Evolutionary conservation across 2,329 filamentous ascomycete genomes (phyloP), one percentile per base, ranked within the genome.

Genomic region (Myriosclerotinia scirpicola): DNA sequence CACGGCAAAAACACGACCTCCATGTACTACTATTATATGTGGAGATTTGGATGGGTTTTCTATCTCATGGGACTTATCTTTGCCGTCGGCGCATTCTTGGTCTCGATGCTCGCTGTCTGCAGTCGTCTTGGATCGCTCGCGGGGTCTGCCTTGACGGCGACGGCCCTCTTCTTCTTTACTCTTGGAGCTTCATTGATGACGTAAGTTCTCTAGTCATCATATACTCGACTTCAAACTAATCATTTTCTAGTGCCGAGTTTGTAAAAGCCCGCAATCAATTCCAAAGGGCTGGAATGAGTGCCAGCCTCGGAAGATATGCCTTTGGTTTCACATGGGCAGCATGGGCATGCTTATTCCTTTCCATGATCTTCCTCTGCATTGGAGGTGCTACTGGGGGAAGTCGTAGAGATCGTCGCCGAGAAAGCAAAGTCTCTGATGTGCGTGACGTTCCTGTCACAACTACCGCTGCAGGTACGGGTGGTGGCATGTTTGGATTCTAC

Each of bases 11-110:
- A 79, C 67, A 88, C 85, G 4, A 89, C 87, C 7, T 84, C 82
- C 69, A 77, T 70, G 30, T 79, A 80, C 70, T 96, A 88, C 82
- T 98, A 85, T 81, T 92, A 93, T 79, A 84, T 95, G 76, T 96
- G 92, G 81, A 87, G 94, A 52, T 97, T 97, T 81, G 90, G 92
- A 78, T 98, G 94, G 85, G 92, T 93, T 48, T 95, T 97, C 79
- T 91, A 91, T 81, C 81, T 98, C 66, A 89, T 98, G 71, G 87
- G 88, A 22, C 85, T 97, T 48, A 87, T 97, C 82, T 95, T 96
- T 77, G 85, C 86, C 69, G 83, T 85, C 58, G 66, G 87, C 36
- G 86, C 89, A 69, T 87, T 93, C 76, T 84, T 92, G 78, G 79
- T 83, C 14, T 85, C 87, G 70, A 82, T 92, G 69, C 78, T 93